These are phyloP conservation scores for Nitzschia putrida DNA, from an alignment of 108 stramenopile species.

Conservation along the genomic window DNA sequence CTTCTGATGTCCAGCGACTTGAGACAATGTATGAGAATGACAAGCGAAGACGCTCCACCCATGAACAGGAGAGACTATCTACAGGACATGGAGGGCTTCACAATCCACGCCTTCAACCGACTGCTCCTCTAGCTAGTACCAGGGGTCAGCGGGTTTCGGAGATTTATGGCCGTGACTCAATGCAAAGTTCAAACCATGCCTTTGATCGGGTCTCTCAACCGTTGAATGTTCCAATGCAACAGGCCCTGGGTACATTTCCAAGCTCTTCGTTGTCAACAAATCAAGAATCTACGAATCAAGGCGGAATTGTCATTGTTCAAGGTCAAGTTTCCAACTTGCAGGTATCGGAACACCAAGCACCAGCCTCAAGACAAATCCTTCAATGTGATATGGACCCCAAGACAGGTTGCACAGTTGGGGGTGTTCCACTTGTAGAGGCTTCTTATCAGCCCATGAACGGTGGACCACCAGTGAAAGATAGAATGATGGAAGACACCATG, in stretches of 20 bases:
- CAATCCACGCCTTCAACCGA: not conserved
- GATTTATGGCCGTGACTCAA: not conserved
- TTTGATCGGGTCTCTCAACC: no score
- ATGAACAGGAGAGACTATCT: no score
- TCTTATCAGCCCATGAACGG: slow-evolving; percentile 13
- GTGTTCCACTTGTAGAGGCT: not conserved
- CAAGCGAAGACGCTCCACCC: no score
- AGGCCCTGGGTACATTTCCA: not conserved
- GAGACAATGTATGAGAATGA: slow-evolving; percentile 3
- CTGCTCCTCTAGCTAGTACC: slow-evolving; percentile 3
- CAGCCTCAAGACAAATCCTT: not conserved
- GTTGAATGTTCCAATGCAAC: not conserved
- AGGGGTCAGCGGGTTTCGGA: slow-evolving; percentile 1
- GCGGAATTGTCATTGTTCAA: not conserved
- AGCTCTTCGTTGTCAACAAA: slow-evolving; percentile 1
- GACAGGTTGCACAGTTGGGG: not conserved
- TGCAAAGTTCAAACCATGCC: not conserved
- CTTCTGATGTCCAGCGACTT: not conserved
- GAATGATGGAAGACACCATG: not conserved
- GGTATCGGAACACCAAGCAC: not conserved
- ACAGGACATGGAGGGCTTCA: no score
- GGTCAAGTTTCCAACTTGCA: not conserved
- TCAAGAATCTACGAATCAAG: not conserved
- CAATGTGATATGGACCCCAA: not conserved
- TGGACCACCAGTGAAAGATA: not conserved